phyloP scores from a whole-genome alignment of 2,329 filamentous ascomycete species.

The Dendrostoma leiphaemia region DNA sequence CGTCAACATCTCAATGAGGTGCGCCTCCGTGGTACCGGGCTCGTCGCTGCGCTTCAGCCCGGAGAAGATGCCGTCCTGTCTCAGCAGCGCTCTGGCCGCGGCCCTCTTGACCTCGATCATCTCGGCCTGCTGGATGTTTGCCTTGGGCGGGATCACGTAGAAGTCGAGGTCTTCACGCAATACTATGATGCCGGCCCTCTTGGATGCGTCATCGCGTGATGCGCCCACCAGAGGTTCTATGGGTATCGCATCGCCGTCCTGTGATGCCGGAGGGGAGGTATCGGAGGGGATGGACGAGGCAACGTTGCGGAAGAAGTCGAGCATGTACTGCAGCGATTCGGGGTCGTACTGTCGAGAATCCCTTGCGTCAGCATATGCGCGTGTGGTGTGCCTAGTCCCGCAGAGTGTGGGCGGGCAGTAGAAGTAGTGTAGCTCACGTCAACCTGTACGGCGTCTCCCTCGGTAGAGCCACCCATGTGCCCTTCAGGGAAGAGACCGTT shows the following conservation, averaged over 20 bases:
- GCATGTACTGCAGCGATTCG: conserved; percentile 95
- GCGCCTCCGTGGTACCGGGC: conserved; percentile 92
- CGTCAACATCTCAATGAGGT: conserved; percentile 98
- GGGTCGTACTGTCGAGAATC: conserved; percentile 78
- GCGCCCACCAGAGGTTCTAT: conserved; percentile 68
- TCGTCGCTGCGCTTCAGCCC: conserved; percentile 94
- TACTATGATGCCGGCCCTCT: conserved; percentile 95
- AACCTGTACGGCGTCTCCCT: conserved; percentile 92
- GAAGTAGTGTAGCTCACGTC: conserved; percentile 59
- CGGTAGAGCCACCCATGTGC: conserved; percentile 88
- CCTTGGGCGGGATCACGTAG: conserved; percentile 85
- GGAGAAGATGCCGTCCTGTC: conserved; percentile 93
- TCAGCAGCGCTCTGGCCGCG: conserved; percentile 79
- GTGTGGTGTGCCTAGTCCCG: not conserved
- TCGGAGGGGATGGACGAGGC: conserved; percentile 91
- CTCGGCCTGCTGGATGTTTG: conserved; percentile 80
- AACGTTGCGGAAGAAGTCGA: conserved; percentile 95
- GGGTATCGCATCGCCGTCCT: conserved; percentile 62
- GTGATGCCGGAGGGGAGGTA: conserved; percentile 62
- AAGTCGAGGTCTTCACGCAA: conserved; percentile 95
- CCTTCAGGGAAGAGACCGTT: conserved; percentile 98
- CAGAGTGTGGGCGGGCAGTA: conserved; percentile 14
- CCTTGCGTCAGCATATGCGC: not conserved
- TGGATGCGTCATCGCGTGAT: conserved; percentile 75
- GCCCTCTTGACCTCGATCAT: conserved; percentile 97